A percentile compares a stretch with the other conserved stretches of the same genome.
These are phyloP conservation scores for Paecilomyces formosus DNA, from an alignment of 2,329 filamentous ascomycete genomes.

Conservation along the genomic window DNA sequence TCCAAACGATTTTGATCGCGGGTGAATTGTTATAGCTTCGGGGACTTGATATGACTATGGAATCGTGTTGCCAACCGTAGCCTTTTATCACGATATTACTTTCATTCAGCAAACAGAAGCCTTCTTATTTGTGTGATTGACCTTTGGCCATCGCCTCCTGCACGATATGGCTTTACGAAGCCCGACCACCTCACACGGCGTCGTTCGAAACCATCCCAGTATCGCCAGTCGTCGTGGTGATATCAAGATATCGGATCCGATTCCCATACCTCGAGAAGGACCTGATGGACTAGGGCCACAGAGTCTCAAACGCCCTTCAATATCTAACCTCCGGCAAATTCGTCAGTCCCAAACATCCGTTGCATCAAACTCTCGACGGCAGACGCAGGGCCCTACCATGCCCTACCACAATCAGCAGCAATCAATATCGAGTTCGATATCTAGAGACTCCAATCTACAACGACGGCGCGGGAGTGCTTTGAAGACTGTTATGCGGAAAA, in stretches of 20 bases:
- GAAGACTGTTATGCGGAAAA: slow-evolving; percentile 38
- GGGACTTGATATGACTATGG: neutral
- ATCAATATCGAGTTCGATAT: slow-evolving; percentile 14
- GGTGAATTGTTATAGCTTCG: neutral
- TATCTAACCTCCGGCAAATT: slow-evolving; percentile 3
- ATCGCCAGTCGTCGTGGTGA: slow-evolving; percentile 18
- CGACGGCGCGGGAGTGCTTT: slow-evolving; percentile 34
- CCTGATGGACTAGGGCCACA: slow-evolving; percentile 7
- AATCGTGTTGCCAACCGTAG: neutral
- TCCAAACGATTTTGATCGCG: neutral
- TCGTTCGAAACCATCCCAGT: neutral
- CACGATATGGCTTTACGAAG: neutral
- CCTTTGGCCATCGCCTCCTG: neutral
- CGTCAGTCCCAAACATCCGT: slow-evolving; percentile 2
- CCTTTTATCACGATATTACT: neutral
- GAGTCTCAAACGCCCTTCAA: slow-evolving; percentile 6
- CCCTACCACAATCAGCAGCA: slow-evolving; percentile 14
- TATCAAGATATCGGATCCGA: slow-evolving; percentile 23
- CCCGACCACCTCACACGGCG: slow-evolving; percentile 2
- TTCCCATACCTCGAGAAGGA: slow-evolving; percentile 7
- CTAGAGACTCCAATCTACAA: slow-evolving; percentile 19
- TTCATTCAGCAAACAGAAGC: neutral
- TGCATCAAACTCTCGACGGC: slow-evolving; percentile 2
- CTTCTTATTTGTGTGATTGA: neutral
- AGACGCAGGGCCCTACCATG: slow-evolving; percentile 1